These are phyloP conservation scores for Gliomastix tumulicola DNA, from an alignment of 2,329 filamentous ascomycete species.

Conservation along the genomic window DNA sequence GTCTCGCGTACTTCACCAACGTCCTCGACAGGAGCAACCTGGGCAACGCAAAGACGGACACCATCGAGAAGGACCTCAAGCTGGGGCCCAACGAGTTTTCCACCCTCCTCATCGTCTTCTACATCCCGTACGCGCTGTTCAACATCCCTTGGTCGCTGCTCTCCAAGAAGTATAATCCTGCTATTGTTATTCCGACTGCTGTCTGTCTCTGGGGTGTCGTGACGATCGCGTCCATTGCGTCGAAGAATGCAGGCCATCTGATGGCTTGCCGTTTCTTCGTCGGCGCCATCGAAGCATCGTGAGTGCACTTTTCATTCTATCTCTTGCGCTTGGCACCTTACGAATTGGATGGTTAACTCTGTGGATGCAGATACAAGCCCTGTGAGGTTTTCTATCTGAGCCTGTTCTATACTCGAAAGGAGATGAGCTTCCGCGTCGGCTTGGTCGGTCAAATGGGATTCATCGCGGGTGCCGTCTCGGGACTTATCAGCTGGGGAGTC, in stretches of 20 bases:
- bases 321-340: too few relatives aligned
- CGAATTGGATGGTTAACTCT: too few relatives aligned
- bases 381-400: constrained; percentile 34
- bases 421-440: constrained; percentile 13
- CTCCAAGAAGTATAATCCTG: constrained; percentile 15
- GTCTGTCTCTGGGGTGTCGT: constrained; percentile 16
- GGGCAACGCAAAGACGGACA: constrained; percentile 39
- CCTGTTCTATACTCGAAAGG: constrained; percentile 30
- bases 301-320: too few relatives aligned
- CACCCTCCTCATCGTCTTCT: constrained; percentile 21
- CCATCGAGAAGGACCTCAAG: constrained; percentile 35
- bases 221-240: constrained; percentile 12
- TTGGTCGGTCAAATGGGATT: constrained; percentile 12
- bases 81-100: constrained; percentile 37
- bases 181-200: constrained; percentile 15
- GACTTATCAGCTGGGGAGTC: constrained; percentile 15
- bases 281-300: constrained; percentile 31
- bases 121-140: constrained; percentile 18
- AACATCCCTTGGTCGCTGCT: constrained; percentile 15
- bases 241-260: constrained; percentile 32
- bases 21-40: constrained; percentile 22
- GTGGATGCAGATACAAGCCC: constrained; percentile 39
- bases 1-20: constrained; percentile 2
- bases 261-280: constrained; percentile 32
- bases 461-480: constrained; percentile 14